A percentile compares a stretch with the other conserved stretches of the same genome.
Evolutionary conservation across 225 moss, liverwort and hornwort species (phyloP).

Genomic region (Anthoceros angustus): DNA sequence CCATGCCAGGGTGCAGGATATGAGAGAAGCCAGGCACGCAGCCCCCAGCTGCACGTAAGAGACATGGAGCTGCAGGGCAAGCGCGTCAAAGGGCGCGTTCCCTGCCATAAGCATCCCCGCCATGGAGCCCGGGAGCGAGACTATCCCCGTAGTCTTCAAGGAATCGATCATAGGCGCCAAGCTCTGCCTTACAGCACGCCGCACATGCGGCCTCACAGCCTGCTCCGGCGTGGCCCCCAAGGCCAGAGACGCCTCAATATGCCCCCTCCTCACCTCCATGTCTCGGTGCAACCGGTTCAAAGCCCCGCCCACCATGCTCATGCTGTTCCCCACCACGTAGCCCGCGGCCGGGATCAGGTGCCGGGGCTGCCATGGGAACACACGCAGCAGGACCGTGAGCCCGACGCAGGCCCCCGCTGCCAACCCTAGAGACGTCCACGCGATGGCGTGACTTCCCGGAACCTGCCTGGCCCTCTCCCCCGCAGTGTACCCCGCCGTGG

Average conservation of each 20-base stretch:
- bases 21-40: neutral
- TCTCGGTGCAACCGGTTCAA: conserved; percentile 12
- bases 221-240: neutral
- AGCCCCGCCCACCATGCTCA: conserved; percentile 13
- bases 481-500: conserved; percentile 17
- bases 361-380: conserved; percentile 10
- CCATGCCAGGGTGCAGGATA: neutral
- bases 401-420: conserved; percentile 14
- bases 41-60: neutral
- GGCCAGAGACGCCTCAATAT: neutral
- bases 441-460: conserved; percentile 12
- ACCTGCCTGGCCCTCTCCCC: conserved; percentile 16
- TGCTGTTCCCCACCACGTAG: conserved; percentile 14
- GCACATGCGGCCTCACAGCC: neutral
- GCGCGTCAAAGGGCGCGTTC: neutral
- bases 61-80: neutral
- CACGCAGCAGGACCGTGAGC: conserved; percentile 15
- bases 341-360: conserved; percentile 14
- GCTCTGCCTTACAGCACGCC: neutral
- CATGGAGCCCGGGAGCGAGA: conserved; percentile 1
- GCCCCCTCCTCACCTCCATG: neutral
- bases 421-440: conserved; percentile 7
- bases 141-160: neutral
- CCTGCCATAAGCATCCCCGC: conserved; percentile 2
- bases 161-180: neutral